Percentiles rank a stretch among this genome's conserved stretches.
These are phyloP conservation scores for Aspergillus indologenus DNA, from an alignment of 495 filamentous ascomycete species.

Conservation along the genomic window DNA sequence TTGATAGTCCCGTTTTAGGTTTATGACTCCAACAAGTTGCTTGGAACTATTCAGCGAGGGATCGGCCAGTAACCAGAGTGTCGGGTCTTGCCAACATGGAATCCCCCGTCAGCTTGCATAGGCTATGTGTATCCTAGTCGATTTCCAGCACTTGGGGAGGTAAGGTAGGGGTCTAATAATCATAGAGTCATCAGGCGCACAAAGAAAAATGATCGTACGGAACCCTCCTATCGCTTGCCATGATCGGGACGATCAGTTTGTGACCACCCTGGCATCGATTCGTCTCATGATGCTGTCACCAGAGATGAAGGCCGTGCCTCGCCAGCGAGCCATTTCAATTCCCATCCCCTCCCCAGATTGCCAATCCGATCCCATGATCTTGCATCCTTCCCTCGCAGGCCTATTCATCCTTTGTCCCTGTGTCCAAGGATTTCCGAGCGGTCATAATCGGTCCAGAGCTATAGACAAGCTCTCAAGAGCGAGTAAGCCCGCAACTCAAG, in stretches of 20 bases:
- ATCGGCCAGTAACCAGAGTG: constrained; percentile 18
- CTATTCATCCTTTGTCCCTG: neutral
- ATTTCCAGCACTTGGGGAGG: neutral
- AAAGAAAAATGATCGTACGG: neutral
- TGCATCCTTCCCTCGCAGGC: neutral
- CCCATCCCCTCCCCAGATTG: no score
- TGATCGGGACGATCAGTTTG: neutral
- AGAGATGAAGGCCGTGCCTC: neutral
- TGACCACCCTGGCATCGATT: neutral
- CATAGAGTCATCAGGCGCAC: neutral
- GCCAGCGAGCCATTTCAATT: no score
- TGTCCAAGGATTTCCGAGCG: neutral
- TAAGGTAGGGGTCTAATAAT: neutral
- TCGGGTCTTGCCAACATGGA: constrained; percentile 21
- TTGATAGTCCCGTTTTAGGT: neutral
- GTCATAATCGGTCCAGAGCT: neutral
- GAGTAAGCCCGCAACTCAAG: neutral
- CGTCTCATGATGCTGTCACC: neutral
- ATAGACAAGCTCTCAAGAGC: no score
- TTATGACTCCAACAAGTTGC: neutral
- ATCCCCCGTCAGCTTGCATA: constrained; percentile 3
- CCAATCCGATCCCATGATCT: neutral
- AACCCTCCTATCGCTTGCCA: neutral
- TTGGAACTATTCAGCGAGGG: neutral
- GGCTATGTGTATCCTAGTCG: neutral